Evolutionary conservation across 441 rosid genomes (phyloP), one percentile per base, ranked within the genome.

Genomic region (Syzygium syzygioides): DNA sequence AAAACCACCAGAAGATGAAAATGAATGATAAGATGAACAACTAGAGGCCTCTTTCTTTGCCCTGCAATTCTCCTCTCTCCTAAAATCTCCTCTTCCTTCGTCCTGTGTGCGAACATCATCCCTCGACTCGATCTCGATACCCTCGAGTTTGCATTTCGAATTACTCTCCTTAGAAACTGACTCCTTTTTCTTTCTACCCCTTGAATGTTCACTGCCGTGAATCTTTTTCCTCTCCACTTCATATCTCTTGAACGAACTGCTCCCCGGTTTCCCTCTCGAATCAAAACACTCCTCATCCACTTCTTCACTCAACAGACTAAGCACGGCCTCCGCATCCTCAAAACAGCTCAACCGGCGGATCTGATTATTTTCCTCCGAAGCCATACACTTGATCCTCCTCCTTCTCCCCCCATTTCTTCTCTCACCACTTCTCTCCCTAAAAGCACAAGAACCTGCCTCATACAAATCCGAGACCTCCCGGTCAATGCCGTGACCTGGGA

Each of bases 301-400:
- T 83, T 95, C 96, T 91, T 96, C 98, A 91, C 96, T 93, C 91
- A 98, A 94, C 91, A 98, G 94, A 92, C 94, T 94, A 90, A 98
- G 92, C 86, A 98, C 90, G 79, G 96, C 95, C 88, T 96, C 98
- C 4, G 93, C 95, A 91, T 95, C 96, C 91, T 89, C 93, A 12
- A 83, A 48, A 86, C 92, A 91, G 85, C 93, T 91, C 23, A 93
- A 91, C 89, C 90, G 86, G 68, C 89, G 88, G 88, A 93, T 91
- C 86, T 87, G 90, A 6, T 34, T 89, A 60, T 55, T 89, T 79
- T 91, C 94, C 89, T 92, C 92, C 10, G 86, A 91, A 90, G 55
- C 92, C 90, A 87, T 62, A 86, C 92, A 87, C 90, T 90, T 90
- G 91, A 93, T 55, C 37, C 92, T 90, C 59, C 93, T 68, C 89